Percentiles rank a stretch among this genome's conserved stretches.
Conservation (phyloP, 2,329 filamentous ascomycete genomes). For the Cryoendolithus antarcticus region DNA sequence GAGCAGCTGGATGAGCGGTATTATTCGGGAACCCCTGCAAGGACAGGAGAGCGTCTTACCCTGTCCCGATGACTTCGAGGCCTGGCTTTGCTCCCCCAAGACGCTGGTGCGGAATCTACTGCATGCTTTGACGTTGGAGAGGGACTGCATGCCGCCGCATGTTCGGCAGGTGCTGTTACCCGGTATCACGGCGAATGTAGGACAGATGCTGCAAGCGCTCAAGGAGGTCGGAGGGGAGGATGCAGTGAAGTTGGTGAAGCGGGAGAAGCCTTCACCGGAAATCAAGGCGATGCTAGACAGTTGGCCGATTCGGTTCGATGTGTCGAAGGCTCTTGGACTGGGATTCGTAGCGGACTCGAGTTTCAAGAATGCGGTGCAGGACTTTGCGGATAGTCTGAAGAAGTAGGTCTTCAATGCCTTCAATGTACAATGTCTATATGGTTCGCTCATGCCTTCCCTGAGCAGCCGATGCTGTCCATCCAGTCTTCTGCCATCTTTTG, state of each 20-base stretch:
- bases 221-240: constrained; percentile 43
- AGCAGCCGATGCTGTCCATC: constrained; percentile 39
- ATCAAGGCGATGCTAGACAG: constrained; percentile 42
- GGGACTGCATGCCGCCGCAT: constrained; percentile 36
- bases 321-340: constrained; percentile 40
- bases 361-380: constrained; percentile 34
- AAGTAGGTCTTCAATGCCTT: no score
- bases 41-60: constrained; percentile 38
- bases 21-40: constrained; percentile 41
- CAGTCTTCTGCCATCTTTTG: constrained; percentile 43
- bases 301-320: constrained; percentile 46
- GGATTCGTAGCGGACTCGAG: constrained; percentile 39
- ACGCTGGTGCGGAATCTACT: constrained; percentile 44
- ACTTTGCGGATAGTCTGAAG: constrained; percentile 27
- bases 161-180: constrained; percentile 43
- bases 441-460: constrained; percentile 23
- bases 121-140: constrained; percentile 38
- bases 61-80: constrained; percentile 38
- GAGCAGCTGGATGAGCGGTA: constrained; percentile 40
- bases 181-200: constrained; percentile 41
- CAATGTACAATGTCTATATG: no score
- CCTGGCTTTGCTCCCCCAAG: constrained; percentile 46
- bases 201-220: constrained; percentile 45
- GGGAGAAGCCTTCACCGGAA: constrained; percentile 38
- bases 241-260: constrained; percentile 36